phyloP scores from a whole-genome alignment of 148 eudicot genomes.

The Spergularia marina region DNA sequence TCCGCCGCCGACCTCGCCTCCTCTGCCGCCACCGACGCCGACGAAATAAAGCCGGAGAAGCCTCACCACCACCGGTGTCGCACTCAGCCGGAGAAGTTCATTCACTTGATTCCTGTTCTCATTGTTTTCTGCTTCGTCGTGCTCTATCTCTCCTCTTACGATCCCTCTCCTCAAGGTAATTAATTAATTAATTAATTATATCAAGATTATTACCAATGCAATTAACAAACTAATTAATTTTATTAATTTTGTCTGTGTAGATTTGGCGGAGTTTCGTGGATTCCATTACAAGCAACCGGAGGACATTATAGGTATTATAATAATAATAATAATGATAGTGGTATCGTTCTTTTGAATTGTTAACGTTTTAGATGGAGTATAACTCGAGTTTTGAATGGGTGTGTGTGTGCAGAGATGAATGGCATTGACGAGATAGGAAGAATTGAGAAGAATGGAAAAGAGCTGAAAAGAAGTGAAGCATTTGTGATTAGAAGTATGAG shows the following conservation, averaged over 20 bases:
- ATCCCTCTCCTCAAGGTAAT: constrained; percentile 67
- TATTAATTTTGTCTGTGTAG: constrained; percentile 13
- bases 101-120: constrained; percentile 71
- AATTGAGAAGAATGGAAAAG: constrained; percentile 5
- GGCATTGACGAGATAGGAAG: constrained; percentile 27
- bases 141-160: constrained; percentile 73
- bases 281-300: constrained; percentile 23
- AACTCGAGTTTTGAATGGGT: no score
- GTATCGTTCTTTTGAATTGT: no score
- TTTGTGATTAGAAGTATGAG: constrained; percentile 31
- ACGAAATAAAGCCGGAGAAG: constrained; percentile 53
- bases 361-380: no score
- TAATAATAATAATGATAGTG: not conserved
- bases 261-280: constrained; percentile 29
- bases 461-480: constrained; percentile 17
- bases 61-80: constrained; percentile 25
- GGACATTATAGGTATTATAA: constrained; percentile 31
- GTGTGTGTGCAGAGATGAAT: constrained; percentile 17
- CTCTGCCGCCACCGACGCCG: constrained; percentile 18
- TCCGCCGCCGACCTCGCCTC: not conserved
- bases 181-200: not conserved
- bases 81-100: constrained; percentile 40
- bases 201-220: not conserved
- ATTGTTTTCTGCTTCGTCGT: constrained; percentile 63
- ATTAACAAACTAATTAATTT: not conserved